Base-by-base conservation (phyloP, 805 yeast species). In the Saccharomycopsis sp. region DNA sequence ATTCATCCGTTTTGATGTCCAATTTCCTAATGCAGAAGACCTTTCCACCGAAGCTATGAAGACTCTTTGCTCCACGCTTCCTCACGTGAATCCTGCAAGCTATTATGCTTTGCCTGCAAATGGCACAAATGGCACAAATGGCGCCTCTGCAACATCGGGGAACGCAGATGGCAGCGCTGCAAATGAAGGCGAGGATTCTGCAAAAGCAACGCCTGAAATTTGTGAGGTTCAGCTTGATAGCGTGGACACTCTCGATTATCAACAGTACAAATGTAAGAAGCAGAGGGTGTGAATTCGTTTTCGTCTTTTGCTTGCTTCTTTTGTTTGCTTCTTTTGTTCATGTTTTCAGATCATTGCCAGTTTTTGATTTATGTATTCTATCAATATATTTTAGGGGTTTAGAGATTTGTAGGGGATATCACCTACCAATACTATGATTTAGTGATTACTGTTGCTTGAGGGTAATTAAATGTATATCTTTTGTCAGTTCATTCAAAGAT, bases 1-100 rank as follows among this genome's bases (percentile, higher is more conserved):
- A 64, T 75, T 82, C 50, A 71, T 86, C 60, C 77, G 79, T 63
- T 85, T 86, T 67, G 72, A 76, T 20, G 78, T 85, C 51, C 74
- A 74, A 53, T 84, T 82, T 75, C 91, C 91, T 40, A 67, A 65
- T 12, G 20, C 48, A 12, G 21, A 44, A 12, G 48, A 44, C 16
- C 21, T 44, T 16, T 44, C 48, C 7, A 4, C 48, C 4, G 48
- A 44, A 7, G 48, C 48, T 44, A 44, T 44, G 48, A 44, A 44
- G 16, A 44, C 21, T 16, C 21, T 44, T 7, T n/a, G 48, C 16
- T n/a, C 18, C 4, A 44, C 48, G 8, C 12, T 44, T 5, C 48
- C 48, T 7, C 48, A 44, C 16, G 48, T 44, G 18, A 44, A 44
- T 44, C 48, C 48, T 5, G 12, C 4, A 12, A 44, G 21, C 16